Percentiles rank a stretch among this genome's conserved stretches.
These are phyloP conservation scores for Lepiota subincarnata DNA, from an alignment of 768 basidiomycete genomes.

Conservation along the genomic window DNA sequence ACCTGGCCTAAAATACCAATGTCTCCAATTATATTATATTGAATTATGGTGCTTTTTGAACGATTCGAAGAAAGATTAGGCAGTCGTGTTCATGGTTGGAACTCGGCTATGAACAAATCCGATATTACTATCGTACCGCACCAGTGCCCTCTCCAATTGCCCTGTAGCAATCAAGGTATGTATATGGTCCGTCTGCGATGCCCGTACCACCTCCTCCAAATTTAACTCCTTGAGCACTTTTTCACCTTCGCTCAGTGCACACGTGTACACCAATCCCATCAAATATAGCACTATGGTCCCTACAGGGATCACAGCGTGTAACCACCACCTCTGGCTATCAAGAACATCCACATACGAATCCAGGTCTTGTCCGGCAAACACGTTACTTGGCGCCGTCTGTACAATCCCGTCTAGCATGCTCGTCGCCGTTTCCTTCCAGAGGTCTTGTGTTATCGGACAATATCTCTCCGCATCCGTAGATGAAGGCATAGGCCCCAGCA, in stretches of 20 bases:
- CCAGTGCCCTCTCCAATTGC: neutral
- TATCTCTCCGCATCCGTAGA: constrained; percentile 1
- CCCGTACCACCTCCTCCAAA: constrained; percentile 3
- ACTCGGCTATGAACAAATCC: neutral
- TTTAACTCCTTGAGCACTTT: constrained; percentile 1
- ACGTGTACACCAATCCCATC: constrained; percentile 5
- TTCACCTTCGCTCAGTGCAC: neutral
- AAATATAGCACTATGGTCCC: constrained; percentile 14
- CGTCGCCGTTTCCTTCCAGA: constrained; percentile 14
- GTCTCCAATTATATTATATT: too few relatives aligned
- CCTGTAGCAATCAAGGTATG: constrained; percentile 1
- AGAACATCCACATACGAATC: constrained; percentile 10
- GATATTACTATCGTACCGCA: constrained; percentile 4
- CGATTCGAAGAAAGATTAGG: neutral
- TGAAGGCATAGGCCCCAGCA: constrained; percentile 15
- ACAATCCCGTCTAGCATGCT: constrained; percentile 19
- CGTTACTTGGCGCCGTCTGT: constrained; percentile 13
- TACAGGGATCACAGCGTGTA: constrained; percentile 15
- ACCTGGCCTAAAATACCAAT: too few relatives aligned
- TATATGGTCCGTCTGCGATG: constrained; percentile 8
- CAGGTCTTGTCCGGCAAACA: constrained; percentile 10
- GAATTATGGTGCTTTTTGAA: too few relatives aligned
- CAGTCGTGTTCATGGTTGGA: neutral
- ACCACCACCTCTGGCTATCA: constrained; percentile 16
- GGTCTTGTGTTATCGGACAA: constrained; percentile 13